Evolutionary conservation across 2,329 filamentous ascomycete genomes (phyloP).

Genomic region (Sarocladium strictum): DNA sequence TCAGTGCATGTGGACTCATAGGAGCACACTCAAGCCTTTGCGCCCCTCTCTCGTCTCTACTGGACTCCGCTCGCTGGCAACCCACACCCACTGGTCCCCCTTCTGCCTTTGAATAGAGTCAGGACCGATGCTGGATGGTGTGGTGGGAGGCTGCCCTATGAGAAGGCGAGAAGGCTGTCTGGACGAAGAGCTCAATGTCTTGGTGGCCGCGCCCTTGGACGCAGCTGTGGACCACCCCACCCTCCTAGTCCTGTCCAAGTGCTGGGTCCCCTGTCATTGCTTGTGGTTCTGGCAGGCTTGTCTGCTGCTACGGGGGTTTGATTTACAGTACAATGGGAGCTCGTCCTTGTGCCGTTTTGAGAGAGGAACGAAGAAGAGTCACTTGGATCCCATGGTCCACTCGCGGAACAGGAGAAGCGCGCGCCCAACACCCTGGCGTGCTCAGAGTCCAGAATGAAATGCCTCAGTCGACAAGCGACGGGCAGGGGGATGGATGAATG

Average conservation of each 20-base stretch:
- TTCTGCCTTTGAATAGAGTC: conserved; percentile 5
- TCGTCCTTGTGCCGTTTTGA: not conserved
- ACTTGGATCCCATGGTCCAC: not conserved
- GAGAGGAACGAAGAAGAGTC: not conserved
- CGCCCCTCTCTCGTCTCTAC: not conserved
- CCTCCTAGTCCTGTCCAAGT: not conserved
- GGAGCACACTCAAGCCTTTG: not conserved
- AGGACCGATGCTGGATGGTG: conserved; percentile 6
- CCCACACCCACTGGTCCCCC: not conserved
- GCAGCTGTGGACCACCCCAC: conserved; percentile 1
- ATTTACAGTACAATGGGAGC: no score
- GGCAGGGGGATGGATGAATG: not conserved
- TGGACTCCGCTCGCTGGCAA: not conserved
- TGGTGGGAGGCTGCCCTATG: conserved; percentile 4
- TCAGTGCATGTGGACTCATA: not conserved
- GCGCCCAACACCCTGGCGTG: no score
- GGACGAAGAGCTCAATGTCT: conserved; percentile 7
- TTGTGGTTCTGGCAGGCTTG: not conserved
- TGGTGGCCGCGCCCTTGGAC: not conserved
- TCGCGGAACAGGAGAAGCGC: no score
- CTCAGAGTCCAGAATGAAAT: not conserved
- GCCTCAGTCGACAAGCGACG: conserved; percentile 8
- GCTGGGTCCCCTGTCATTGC: not conserved
- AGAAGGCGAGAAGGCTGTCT: not conserved
- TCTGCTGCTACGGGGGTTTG: not conserved